Base-by-base conservation (phyloP, 2,329 filamentous ascomycete species). In the Corynespora cassiicola region DNA sequence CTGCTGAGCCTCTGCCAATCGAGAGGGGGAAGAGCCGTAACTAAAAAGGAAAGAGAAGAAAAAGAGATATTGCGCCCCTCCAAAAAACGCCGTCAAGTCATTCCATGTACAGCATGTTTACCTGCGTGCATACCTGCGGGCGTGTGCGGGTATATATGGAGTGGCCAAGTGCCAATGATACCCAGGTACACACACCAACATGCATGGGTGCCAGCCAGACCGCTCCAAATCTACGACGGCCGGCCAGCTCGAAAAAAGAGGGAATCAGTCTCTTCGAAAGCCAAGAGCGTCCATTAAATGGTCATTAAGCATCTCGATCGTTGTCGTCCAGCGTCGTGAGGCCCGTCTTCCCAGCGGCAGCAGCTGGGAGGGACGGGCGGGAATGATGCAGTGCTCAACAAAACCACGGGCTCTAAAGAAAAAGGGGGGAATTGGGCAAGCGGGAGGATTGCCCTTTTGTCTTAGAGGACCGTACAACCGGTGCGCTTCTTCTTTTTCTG, bases 221-320 rank as follows among this genome's bases (percentile, higher is more conserved):
- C n/a, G n/a, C n/a, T n/a, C n/a, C 20, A 33, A 19, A 19, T 31
- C 24, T 16, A 20, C 22, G 21, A 25, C 11, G 9, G 12, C 7
- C 18, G 14, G 17, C 31, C 5, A 17, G 14, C 39, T 23, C 38
- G 42, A 46, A 23, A 32, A 36, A 33, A 33, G 26, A 18, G 32
- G 31, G 42, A 52, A 42, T 26, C 36, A 36, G 24, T 44, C 30
- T 31, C 40, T 44, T 36, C 51, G 35, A 46, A 52, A 53, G 47
- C 37, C 42, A 46, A 57, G 50, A 42, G 51, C 46, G 38, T 54
- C 46, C 52, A 54, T 61, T 52, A 55, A 61, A 55, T 59, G 56
- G 58, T 63, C 58, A 61, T 66, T 60, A 66, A 63, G 58, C 61
- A 63, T 67, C 58, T 63, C 59, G 62, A 65, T 66, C 58, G 63